Evolutionary conservation across 2,329 filamentous ascomycete species (phyloP).

Genomic region (Helicocarpus griseus): DNA sequence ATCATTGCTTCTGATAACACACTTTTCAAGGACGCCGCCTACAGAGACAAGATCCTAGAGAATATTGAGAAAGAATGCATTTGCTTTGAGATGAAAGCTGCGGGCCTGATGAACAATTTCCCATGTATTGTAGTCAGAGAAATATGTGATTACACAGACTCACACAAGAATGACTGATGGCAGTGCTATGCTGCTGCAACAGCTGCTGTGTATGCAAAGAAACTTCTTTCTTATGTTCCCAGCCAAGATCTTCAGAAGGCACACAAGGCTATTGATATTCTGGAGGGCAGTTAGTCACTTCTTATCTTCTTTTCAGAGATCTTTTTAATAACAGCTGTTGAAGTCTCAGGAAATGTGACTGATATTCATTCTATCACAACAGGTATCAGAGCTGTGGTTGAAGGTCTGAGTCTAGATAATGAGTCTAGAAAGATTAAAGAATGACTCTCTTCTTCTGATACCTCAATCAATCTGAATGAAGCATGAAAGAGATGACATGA

Average conservation of each 20-base stretch:
- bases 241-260: neutral
- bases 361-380: neutral
- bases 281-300: neutral
- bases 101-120: slow-evolving; percentile 1
- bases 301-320: neutral
- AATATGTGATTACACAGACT: slow-evolving; percentile 10
- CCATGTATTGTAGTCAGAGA: slow-evolving; percentile 10
- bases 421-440: neutral
- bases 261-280: neutral
- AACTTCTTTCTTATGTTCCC: slow-evolving; percentile 6
- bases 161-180: slow-evolving; percentile 11
- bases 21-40: slow-evolving; percentile 11
- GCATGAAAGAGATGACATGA: slow-evolving; percentile 6
- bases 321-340: neutral
- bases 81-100: slow-evolving; percentile 14
- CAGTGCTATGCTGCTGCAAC: slow-evolving; percentile 12
- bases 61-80: slow-evolving; percentile 6
- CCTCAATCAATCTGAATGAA: slow-evolving; percentile 8
- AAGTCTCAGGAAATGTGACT: neutral
- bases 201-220: slow-evolving; percentile 12
- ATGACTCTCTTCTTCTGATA: neutral
- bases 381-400: neutral
- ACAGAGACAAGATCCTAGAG: slow-evolving; percentile 6
- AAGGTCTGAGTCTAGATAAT: neutral
- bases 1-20: slow-evolving; percentile 13